These are phyloP conservation scores for Diaporthe sp. DNA, from an alignment of 2,329 filamentous ascomycete genomes.

Conservation along the genomic window DNA sequence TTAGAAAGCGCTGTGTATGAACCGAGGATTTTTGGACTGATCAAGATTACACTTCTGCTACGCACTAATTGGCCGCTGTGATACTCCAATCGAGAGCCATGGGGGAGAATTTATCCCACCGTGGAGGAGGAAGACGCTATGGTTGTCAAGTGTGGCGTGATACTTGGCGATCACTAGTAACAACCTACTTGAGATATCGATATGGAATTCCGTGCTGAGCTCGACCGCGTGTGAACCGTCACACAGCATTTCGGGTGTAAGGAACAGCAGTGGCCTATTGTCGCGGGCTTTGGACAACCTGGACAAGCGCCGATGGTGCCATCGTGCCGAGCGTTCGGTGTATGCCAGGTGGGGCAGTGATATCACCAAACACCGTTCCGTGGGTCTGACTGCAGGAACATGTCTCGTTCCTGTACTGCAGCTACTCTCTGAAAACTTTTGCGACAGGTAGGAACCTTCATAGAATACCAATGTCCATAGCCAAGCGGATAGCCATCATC, in stretches of 20 bases:
- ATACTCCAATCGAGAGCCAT: neutral
- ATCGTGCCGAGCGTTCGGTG: constrained; percentile 11
- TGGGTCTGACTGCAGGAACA: constrained; percentile 6
- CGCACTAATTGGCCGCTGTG: neutral
- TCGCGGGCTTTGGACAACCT: neutral
- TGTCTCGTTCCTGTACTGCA: neutral
- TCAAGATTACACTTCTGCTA: neutral
- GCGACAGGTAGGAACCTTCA: neutral
- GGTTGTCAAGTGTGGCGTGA: constrained; percentile 12
- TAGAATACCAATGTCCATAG: constrained; percentile 31
- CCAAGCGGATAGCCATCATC: constrained; percentile 64
- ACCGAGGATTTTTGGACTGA: too few species aligned
- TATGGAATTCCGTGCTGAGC: neutral
- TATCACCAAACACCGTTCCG: constrained; percentile 8
- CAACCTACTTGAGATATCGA: neutral
- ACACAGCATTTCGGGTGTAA: neutral
- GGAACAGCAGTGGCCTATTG: neutral
- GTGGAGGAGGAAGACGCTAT: constrained; percentile 15
- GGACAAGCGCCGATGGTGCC: constrained; percentile 14
- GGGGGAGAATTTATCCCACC: constrained; percentile 49
- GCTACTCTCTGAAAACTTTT: neutral
- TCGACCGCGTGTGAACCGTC: neutral
- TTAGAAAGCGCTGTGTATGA: neutral
- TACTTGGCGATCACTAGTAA: constrained; percentile 14
- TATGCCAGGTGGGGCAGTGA: constrained; percentile 20